phyloP scores from a whole-genome alignment of 2,329 filamentous ascomycete species.

The Cryphonectria carpinicola region DNA sequence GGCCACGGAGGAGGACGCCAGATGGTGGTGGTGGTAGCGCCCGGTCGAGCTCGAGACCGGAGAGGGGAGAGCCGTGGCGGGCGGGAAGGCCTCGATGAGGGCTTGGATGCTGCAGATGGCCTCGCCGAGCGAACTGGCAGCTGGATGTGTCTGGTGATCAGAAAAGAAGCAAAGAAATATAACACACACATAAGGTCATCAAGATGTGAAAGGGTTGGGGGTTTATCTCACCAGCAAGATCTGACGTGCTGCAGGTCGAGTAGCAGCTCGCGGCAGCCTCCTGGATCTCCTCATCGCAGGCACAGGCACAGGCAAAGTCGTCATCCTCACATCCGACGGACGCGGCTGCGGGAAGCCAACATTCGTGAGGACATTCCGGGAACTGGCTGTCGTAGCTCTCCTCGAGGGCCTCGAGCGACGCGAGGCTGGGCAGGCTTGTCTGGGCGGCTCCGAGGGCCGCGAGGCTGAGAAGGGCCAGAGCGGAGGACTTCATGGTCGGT shows the following conservation, averaged over 20 bases:
- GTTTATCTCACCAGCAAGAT: neutral
- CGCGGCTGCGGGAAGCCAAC: neutral
- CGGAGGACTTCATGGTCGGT: slow-evolving; percentile 8
- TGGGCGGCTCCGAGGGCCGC: slow-evolving; percentile 9
- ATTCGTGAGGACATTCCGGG: neutral
- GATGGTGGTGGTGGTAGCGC: neutral
- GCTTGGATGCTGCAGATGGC: neutral
- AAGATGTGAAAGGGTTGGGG: neutral
- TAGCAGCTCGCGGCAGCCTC: neutral
- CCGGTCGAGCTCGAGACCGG: neutral
- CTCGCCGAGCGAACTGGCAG: neutral
- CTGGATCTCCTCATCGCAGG: neutral
- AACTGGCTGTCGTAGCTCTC: neutral
- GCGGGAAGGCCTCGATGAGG: neutral
- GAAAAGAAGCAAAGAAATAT: neutral
- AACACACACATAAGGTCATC: neutral
- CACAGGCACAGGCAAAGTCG: neutral
- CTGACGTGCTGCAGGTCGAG: neutral
- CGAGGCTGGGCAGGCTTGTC: neutral
- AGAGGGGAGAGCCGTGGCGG: neutral
- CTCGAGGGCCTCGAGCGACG: neutral
- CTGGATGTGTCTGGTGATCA: neutral
- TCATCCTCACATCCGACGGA: neutral
- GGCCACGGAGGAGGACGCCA: neutral
- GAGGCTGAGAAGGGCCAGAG: slow-evolving; percentile 5